phyloP scores from a whole-genome alignment of 1,284 basidiomycete genomes.

The Heterobasidion occidentale region DNA sequence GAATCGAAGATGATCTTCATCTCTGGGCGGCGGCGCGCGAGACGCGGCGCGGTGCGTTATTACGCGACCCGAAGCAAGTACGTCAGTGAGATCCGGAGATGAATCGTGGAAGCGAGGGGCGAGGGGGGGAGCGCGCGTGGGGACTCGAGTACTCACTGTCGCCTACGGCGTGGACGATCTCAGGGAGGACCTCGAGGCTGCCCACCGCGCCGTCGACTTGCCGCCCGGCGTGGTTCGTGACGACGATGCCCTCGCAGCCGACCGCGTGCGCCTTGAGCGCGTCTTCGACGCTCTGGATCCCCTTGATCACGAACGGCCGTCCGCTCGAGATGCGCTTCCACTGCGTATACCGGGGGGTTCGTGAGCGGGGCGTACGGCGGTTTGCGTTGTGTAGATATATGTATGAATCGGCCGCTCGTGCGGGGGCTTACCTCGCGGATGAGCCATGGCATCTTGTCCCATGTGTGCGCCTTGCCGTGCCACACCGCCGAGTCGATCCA shows the following conservation, averaged over 20 bases:
- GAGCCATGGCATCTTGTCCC: conserved; percentile 46
- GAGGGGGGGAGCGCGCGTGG: neutral
- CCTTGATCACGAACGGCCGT: conserved; percentile 52
- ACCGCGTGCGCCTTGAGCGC: conserved; percentile 39
- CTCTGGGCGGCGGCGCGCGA: conserved; percentile 19
- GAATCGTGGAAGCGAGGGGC: neutral
- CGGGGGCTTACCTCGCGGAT: conserved; percentile 27
- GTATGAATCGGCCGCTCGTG: neutral
- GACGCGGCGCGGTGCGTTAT: too few relatives aligned
- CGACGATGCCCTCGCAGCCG: conserved; percentile 53
- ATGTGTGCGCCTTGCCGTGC: conserved; percentile 52
- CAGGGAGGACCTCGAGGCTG: conserved; percentile 44
- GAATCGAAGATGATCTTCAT: conserved; percentile 58
- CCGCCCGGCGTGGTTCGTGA: conserved; percentile 53
- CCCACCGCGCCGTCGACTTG: conserved; percentile 55
- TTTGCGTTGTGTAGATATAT: neutral
- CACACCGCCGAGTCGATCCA: conserved; percentile 49
- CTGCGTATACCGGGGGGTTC: conserved; percentile 16
- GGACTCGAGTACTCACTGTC: conserved; percentile 25
- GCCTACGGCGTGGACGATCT: conserved; percentile 43
- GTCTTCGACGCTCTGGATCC: conserved; percentile 43
- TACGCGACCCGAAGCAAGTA: too few relatives aligned
- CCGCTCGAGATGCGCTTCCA: conserved; percentile 48
- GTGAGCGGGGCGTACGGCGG: neutral
- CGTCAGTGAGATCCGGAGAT: neutral